Evolutionary conservation across 495 filamentous ascomycete genomes (phyloP), one percentile per base, ranked within the genome.

Genomic region (Jackrogersella multiformis): DNA sequence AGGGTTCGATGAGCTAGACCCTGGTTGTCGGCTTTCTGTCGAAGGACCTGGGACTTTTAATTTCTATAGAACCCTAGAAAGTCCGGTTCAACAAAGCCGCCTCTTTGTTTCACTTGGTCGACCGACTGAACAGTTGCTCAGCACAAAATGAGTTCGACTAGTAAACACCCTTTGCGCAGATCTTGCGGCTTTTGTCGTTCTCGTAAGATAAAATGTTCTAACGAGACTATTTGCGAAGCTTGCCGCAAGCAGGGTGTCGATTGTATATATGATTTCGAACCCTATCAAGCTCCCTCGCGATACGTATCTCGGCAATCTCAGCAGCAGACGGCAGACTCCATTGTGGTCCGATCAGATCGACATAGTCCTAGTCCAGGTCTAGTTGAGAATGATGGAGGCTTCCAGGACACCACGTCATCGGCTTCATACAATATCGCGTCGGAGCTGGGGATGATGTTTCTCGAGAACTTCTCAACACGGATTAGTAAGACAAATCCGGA

Each of bases 101-200:
- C 13, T n/a, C 8, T 24, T 18, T 26, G 10, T 5, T 46, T 24
- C 12, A 46, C 7, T 20, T 49, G 15, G 24, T 49, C 4, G 23
- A 49, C 24, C 45, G 13, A 49, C 45, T 49, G n/a, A 49, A 16
- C 26, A 16, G 45, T 32, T 32, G 26, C 45, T 16, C 15, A 18
- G n/a, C 15, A 30, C 45, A 49, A 49, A 2, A 53, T 53, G 49
- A 53, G 49, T 53, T 53, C 49, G 49, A 23, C 49, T 13, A 53
- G 32, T 12, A 53, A 53, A 53, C 49, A 53, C 4, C 49, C 49
- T 13, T n/a, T 53, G 16, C 49, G 49, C 32, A 53, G 36, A 12
- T 53, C 49, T 36, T 53, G 49, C 49, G 49, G 49, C 30, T 53
- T 53, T 30, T 53, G 49, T 18, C 49, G 49, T 53, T 53, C 49